Conservation (phyloP, 179 eudicot species). For the Amaranthus tricolor region DNA sequence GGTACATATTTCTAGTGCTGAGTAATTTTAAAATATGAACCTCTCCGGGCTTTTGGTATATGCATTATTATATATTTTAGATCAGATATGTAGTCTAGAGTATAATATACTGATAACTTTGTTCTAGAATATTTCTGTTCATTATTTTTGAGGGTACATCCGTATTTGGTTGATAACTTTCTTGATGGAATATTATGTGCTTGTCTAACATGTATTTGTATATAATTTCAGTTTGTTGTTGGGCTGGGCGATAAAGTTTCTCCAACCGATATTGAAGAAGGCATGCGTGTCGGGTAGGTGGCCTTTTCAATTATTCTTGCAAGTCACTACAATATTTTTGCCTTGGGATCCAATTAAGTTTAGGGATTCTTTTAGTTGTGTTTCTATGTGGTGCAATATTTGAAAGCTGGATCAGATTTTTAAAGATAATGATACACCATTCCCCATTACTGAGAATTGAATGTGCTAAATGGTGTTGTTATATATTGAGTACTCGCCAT, state of each 20-base stretch:
- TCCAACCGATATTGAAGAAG: slow-evolving; percentile 98
- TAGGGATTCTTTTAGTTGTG: not conserved
- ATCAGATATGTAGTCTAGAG: not conserved
- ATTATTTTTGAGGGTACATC: not conserved
- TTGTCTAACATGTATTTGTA: slow-evolving; percentile 21
- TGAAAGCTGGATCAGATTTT: not conserved
- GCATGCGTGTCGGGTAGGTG: slow-evolving; percentile 99
- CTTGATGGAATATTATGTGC: not conserved
- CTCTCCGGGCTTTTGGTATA: not conserved
- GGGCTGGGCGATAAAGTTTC: slow-evolving; percentile 98
- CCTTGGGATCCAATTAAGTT: not conserved
- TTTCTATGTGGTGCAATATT: not conserved
- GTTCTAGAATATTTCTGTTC: not conserved
- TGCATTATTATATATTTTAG: not conserved
- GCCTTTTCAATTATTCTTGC: not conserved
- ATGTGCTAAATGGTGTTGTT: too few relatives aligned
- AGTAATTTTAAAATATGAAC: too few relatives aligned
- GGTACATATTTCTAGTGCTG: too few relatives aligned
- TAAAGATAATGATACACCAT: not conserved
- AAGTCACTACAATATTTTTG: not conserved
- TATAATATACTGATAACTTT: not conserved
- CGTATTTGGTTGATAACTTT: not conserved
- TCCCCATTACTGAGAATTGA: not conserved
- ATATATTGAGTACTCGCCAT: not conserved
- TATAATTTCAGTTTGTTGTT: slow-evolving; percentile 80